These are phyloP conservation scores for Aspergillus hiratsukae DNA, from an alignment of 2,329 filamentous ascomycete genomes.

Conservation along the genomic window DNA sequence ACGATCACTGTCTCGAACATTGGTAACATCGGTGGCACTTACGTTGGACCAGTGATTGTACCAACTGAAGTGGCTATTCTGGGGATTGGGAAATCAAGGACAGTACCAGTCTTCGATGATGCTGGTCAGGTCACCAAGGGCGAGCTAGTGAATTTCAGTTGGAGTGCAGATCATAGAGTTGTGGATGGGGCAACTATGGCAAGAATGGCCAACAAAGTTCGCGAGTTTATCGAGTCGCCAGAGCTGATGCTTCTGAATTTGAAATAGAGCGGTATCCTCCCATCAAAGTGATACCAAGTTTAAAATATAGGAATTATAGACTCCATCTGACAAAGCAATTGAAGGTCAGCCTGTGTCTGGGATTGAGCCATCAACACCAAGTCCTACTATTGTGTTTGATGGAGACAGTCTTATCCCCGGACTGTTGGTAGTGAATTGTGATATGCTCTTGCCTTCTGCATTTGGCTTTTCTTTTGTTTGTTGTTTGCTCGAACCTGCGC, in stretches of 20 bases:
- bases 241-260: slow-evolving; percentile 82
- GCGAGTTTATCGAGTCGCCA: slow-evolving; percentile 73
- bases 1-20: slow-evolving; percentile 98
- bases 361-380: neutral
- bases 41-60: slow-evolving; percentile 86
- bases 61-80: slow-evolving; percentile 88
- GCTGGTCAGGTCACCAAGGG: slow-evolving; percentile 61
- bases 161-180: slow-evolving; percentile 92
- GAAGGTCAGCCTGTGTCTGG: neutral
- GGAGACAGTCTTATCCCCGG: neutral
- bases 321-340: neutral
- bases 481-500: neutral
- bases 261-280: slow-evolving; percentile 3
- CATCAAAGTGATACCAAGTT: neutral
- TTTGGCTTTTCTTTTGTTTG: neutral
- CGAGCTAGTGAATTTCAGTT: slow-evolving; percentile 86
- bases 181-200: slow-evolving; percentile 95
- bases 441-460: neutral
- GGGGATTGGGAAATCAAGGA: slow-evolving; percentile 75
- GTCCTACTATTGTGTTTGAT: neutral
- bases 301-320: neutral
- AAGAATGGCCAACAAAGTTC: slow-evolving; percentile 77
- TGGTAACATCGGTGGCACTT: slow-evolving; percentile 88
- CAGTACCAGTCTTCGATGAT: slow-evolving; percentile 71
- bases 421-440: neutral